Evolutionary conservation across 352 stramenopile species (phyloP), one percentile per base, ranked within the genome.

Genomic region (Pythium rhizo-oryzae): DNA sequence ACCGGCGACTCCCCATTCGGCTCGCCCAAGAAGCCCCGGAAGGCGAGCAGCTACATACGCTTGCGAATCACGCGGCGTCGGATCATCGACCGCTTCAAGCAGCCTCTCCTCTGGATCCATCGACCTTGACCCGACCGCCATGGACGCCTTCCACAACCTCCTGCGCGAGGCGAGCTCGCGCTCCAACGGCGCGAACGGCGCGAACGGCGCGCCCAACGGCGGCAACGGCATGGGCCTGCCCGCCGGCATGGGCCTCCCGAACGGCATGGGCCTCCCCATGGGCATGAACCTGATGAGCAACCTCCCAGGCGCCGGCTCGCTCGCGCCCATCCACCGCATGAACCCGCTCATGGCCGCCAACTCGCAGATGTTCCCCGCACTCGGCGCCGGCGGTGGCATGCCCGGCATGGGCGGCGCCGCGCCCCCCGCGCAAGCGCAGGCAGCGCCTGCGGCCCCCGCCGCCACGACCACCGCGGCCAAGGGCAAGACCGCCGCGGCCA

Each of bases 91-190:
- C 25, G 58, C 55, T 62, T 50, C 39, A 54, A 63, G 60, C 24
- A 41, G 35, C 35, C 12, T 15, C 35, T 8, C 13, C 35, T 41
- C 35, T 41, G 37, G 70, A 67, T 51, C 44, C 12, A 51, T 12
- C 21, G 19, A 51, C 2, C 28, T 33, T 33, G 28, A 33, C 28
- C 28, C 28, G 28, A 33, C 28, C 28, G 28, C 28, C 51, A 93
- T 93, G 85, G 83, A 93, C 69, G 78, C 78, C 49, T 91, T 93
- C 71, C 82, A 93, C 64, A 93, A 93, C 69, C 68, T 93, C 33
- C 74, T 93, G 50, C 82, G 83, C 35, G 83, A 93, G 62, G 81
- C 84, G 13, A 85, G 80, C 71, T 74, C 85, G 52, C 85, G 82
- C 70, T 83, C 78, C 60, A 69, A 62, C 59, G 61, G 50, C 47